These are phyloP conservation scores for Fusarium sublunatum DNA, from an alignment of 2,329 filamentous ascomycete genomes.

Conservation along the genomic window DNA sequence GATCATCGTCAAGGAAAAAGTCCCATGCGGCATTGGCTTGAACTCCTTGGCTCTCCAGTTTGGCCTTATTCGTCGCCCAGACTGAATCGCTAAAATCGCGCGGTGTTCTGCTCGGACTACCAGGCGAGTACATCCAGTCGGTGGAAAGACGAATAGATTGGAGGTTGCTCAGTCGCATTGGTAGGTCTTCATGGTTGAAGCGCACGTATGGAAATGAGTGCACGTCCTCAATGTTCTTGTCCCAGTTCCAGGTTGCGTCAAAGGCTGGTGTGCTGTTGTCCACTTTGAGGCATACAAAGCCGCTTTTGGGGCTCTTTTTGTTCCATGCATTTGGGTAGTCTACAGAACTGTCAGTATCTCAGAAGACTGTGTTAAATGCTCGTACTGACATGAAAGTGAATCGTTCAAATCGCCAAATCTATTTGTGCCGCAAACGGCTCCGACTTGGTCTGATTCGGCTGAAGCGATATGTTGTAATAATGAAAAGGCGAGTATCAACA, in stretches of 20 bases:
- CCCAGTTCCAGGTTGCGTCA: slow-evolving; percentile 43
- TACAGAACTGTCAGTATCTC: slow-evolving; percentile 13
- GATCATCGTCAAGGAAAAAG: slow-evolving; percentile 44
- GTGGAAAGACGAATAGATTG: slow-evolving; percentile 37
- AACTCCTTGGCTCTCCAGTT: slow-evolving; percentile 7
- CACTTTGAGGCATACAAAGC: slow-evolving; percentile 42
- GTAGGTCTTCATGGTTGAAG: slow-evolving; percentile 34
- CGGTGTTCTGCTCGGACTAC: slow-evolving; percentile 9
- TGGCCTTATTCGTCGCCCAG: slow-evolving; percentile 34
- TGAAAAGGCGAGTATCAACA: neutral
- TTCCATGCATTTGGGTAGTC: slow-evolving; percentile 47
- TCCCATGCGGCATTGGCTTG: slow-evolving; percentile 45
- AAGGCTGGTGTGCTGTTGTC: slow-evolving; percentile 41
- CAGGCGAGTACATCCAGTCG: slow-evolving; percentile 42
- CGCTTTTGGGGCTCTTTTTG: slow-evolving; percentile 36
- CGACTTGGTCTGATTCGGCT: neutral
- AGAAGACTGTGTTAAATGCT: neutral
- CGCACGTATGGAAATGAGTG: slow-evolving; percentile 45
- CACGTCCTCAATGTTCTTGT: slow-evolving; percentile 39
- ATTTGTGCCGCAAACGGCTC: slow-evolving; percentile 22
- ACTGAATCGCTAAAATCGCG: slow-evolving; percentile 20
- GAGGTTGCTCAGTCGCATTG: slow-evolving; percentile 37
- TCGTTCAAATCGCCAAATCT: slow-evolving; percentile 29
- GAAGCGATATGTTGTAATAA: neutral
- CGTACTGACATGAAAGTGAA: slow-evolving; percentile 29